Conservation (phyloP, 441 rosid genomes). For the Isatis lusitanica region DNA sequence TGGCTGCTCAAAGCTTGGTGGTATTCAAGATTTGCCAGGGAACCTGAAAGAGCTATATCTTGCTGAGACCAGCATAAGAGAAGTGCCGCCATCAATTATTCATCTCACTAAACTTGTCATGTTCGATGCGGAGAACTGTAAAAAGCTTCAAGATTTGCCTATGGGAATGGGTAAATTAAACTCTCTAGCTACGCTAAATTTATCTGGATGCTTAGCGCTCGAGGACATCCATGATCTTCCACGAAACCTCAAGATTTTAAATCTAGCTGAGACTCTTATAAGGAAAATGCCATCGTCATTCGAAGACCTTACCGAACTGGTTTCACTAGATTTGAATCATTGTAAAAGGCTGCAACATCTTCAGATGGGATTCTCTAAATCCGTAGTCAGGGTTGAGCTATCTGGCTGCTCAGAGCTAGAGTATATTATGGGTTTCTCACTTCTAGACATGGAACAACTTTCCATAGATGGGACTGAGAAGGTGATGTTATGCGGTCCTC, state of each 20-base stretch:
- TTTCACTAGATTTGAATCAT: neutral
- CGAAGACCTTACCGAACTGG: neutral
- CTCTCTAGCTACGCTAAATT: neutral
- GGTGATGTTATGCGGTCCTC: neutral
- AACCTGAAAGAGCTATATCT: neutral
- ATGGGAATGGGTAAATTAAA: neutral
- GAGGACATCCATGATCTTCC: constrained; percentile 1
- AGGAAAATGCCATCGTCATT: neutral
- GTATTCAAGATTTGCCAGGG: neutral
- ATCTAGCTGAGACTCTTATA: neutral
- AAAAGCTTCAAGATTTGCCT: neutral
- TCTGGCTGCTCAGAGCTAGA: neutral
- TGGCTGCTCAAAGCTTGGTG: neutral
- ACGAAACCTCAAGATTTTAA: neutral
- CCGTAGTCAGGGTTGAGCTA: neutral
- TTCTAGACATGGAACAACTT: neutral
- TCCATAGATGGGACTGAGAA: neutral
- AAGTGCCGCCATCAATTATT: neutral
- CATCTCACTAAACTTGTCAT: neutral
- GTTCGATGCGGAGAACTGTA: neutral
- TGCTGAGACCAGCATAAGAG: neutral
- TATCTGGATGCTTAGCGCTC: neutral
- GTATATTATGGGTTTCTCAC: neutral
- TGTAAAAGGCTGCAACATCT: neutral
- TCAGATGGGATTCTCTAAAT: neutral